Evolutionary conservation across 306 rosid species (phyloP).

Genomic region (Crotalaria pallida): DNA sequence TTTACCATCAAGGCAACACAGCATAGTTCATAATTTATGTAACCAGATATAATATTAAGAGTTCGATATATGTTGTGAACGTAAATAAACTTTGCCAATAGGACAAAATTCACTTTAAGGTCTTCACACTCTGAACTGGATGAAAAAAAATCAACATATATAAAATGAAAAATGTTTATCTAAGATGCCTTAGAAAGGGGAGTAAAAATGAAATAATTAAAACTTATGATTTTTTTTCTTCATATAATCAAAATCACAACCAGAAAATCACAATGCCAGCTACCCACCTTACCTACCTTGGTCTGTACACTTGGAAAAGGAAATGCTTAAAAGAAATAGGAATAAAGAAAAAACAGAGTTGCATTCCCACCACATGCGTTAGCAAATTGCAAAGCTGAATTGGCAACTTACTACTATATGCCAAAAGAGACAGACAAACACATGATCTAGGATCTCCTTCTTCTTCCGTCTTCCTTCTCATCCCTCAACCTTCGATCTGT

Average conservation of each 20-base stretch:
- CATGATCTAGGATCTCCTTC: slow-evolving; percentile 27
- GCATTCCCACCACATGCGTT: slow-evolving; percentile 13
- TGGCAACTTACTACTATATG: neutral
- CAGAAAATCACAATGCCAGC: neutral
- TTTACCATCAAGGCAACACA: too few species aligned
- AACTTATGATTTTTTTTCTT: too few species aligned
- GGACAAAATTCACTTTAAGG: too few species aligned
- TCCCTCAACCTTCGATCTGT: slow-evolving; percentile 26
- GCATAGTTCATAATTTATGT: too few species aligned
- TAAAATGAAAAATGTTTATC: too few species aligned
- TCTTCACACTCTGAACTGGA: too few species aligned
- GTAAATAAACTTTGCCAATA: too few species aligned
- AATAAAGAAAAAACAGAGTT: neutral
- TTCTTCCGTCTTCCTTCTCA: slow-evolving; percentile 9
- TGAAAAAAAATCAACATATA: too few species aligned
- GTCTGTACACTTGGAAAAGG: neutral
- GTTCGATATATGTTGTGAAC: too few species aligned
- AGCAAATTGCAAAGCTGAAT: slow-evolving; percentile 12
- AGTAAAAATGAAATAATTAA: too few species aligned
- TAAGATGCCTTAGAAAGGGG: too few species aligned
- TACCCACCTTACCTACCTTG: neutral
- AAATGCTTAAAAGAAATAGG: neutral
- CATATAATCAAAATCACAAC: neutral
- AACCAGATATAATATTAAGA: too few species aligned
- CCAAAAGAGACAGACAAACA: neutral